These are phyloP conservation scores for Pelargonium nanum DNA, from an alignment of 345 rosid species.

Conservation along the genomic window DNA sequence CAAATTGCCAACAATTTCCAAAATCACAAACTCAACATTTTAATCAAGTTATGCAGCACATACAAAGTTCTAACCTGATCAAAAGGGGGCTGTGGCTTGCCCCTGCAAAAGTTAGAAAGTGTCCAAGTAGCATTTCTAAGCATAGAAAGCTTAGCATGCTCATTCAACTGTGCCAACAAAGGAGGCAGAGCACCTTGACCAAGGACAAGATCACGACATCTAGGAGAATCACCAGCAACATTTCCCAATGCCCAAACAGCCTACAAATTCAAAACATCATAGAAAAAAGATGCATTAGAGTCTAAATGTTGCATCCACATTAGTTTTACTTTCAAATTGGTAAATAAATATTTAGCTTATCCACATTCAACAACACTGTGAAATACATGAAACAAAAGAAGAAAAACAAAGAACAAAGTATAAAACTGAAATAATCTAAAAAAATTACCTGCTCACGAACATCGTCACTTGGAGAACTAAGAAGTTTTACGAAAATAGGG, in stretches of 20 bases:
- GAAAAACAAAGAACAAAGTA: not conserved
- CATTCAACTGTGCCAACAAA: constrained; percentile 33
- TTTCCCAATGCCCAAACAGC: constrained; percentile 51
- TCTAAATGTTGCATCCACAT: not conserved
- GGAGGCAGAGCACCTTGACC: constrained; percentile 30
- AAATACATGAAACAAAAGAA: not conserved
- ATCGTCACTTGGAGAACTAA: constrained; percentile 54
- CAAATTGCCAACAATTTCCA: no score
- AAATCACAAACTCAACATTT: no score
- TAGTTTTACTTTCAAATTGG: not conserved
- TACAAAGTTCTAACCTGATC: constrained; percentile 22
- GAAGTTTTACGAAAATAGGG: constrained; percentile 67
- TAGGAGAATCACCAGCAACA: constrained; percentile 44
- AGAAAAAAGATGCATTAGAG: not conserved
- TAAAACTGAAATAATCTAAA: not conserved
- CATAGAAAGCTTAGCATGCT: constrained; percentile 38
- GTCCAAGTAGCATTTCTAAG: constrained; percentile 48
- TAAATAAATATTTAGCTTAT: not conserved
- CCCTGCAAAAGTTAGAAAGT: constrained; percentile 36
- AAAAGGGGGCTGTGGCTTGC: constrained; percentile 41
- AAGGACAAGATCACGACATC: constrained; percentile 39
- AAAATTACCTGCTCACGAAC: constrained; percentile 72
- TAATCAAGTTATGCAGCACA: not conserved
- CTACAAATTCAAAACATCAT: constrained; percentile 10
- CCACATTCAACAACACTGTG: not conserved